Evolutionary conservation across 176 grass and related monocot genomes (phyloP).

Genomic region (Tuctoria greenei): DNA sequence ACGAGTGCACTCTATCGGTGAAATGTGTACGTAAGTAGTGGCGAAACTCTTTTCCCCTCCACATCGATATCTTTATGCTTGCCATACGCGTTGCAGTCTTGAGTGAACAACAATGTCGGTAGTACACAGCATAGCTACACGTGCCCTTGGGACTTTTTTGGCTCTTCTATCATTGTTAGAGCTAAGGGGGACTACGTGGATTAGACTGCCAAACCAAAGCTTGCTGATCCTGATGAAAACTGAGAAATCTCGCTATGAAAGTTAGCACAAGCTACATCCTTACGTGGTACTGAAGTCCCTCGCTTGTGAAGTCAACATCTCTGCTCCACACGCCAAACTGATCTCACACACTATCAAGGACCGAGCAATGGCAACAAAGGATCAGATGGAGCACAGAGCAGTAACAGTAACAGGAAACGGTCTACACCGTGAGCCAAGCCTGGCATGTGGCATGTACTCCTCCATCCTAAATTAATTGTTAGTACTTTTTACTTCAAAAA

Average conservation of each 20-base stretch:
- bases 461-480: no score
- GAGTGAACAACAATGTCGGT: not conserved
- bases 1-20: constrained; percentile 10
- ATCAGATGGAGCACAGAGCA: not conserved
- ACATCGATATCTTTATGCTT: no score
- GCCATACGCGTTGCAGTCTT: constrained; percentile 22
- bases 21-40: not conserved
- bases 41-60: not conserved
- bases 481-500: no score
- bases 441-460: no score
- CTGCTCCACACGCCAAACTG: not conserved
- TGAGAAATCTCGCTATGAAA: constrained; percentile 22
- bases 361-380: not conserved
- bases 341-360: not conserved
- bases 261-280: not conserved
- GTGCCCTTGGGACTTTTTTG: constrained; percentile 23
- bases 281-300: not conserved
- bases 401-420: not conserved
- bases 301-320: not conserved
- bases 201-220: not conserved
- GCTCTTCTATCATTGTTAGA: not conserved
- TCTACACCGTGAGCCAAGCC: not conserved
- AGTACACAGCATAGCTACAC: constrained; percentile 5
- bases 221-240: not conserved
- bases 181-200: not conserved